Evolutionary conservation across 805 yeast species (phyloP), one percentile per base, ranked within the genome.

Genomic region (Cyberlindnera lachancei): DNA sequence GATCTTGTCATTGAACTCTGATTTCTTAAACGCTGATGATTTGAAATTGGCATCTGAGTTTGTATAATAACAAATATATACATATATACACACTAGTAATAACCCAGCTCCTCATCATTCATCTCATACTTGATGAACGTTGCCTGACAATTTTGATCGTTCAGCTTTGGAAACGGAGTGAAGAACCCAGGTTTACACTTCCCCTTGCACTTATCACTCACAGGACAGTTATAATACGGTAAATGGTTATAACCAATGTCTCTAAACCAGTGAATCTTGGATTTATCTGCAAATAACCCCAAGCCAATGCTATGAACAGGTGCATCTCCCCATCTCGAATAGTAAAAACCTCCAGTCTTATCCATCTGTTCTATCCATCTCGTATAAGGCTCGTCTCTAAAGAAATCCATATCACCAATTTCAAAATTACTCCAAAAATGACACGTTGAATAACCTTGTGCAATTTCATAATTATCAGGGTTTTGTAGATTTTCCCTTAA

Each of bases 291-390:
- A 51, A 86, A 82, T 31, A 84, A 51, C 7, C 75, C 72, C 22
- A 84, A 56, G 0, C 90, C 95, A 27, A 86, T 48, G 3, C 87
- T 74, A 52, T 84, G 92, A 2, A 85, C 92, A 0, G 95, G 95
- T 0, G 94, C 95, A 60, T 85, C 95, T 3, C 95, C 95, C 95
- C 95, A 85, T 35, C 95, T 59, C 54, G 87, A 95, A 48, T 86
- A 86, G 54, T 83, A 86, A 48, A 85, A 85, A 4, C 90, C 90
- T 14, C 94, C 92, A 1, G 76, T 56, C 4, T 64, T 39, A 36
- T 85, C 95, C 24, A 86, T 58, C 46, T 64, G 59, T 20, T 78
- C 59, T 47, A 79, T 73, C 74, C 81, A 85, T 10, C 58, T 56
- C 23, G 64, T 60, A 50, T 85, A 86, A 1, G 86, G 73, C 33